Evolutionary conservation across 257 asterid species (phyloP), one percentile per base, ranked within the genome.

Genomic region (Buddleja alternifolia): DNA sequence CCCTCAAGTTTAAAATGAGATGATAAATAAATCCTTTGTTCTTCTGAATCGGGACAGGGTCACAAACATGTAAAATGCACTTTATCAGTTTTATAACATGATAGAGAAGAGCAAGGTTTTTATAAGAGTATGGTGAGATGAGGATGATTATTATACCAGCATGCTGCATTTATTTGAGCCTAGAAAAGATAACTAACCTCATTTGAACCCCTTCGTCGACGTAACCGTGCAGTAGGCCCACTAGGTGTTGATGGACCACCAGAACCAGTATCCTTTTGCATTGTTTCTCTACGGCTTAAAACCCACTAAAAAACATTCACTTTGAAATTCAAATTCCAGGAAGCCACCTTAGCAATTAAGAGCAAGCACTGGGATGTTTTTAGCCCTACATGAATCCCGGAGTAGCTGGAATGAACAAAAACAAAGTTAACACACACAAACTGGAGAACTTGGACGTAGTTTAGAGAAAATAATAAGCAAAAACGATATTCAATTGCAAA

Each of bases 171-270:
- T 4, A 58, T 16, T 9, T 32, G 66, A 14, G 50, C 50, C 57
- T 32, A 48, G 39, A 55, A 25, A 68, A 68, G 57, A 71, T 20
- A 63, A 66, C 73, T 45, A 60, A 94, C 99, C 99, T 94, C 99
- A 82, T 84, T 89, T 17, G 98, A 91, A 69, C 89, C 93, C 76
- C 72, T 89, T 51, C 99, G 98, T 21, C 98, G 88, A 34, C 99
- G 98, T 10, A 85, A 6, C 19, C 97, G 80, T 53, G 87, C 77
- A 60, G 83, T 84, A 19, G 83, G 74, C 39, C 90, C 88, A 47
- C 78, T 73, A 50, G 90, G 73, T 39, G 84, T 74, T 59, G 90
- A 85, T 8, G 86, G 72, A 41, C 81, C 82, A 57, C 85, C 88
- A 39, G 88, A 74, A 84, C 74, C 86, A 77, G 76, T 66, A 72